Percentiles rank a stretch among this genome's conserved stretches.
phyloP scores from a whole-genome alignment of 2,329 filamentous ascomycete genomes.

The Raffaelea ambrosiae region DNA sequence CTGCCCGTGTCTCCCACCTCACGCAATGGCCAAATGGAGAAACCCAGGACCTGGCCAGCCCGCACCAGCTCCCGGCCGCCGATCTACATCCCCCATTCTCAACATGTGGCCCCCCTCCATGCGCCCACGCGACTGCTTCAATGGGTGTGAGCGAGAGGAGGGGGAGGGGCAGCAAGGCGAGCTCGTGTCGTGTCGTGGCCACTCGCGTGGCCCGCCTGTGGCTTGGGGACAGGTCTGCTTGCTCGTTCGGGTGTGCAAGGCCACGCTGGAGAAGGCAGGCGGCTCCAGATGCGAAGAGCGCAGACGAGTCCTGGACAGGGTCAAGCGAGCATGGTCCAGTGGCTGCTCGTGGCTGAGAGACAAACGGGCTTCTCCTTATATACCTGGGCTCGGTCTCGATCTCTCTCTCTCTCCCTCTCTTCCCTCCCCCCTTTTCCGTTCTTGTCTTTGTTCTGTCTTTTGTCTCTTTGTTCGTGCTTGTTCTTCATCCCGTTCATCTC shows the following conservation, averaged over 20 bases:
- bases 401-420: not conserved
- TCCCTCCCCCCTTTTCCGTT: not conserved
- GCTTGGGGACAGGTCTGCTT: no score
- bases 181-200: not conserved
- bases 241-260: no score
- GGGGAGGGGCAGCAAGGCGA: not conserved
- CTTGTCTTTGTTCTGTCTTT: not conserved
- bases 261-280: no score
- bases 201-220: not conserved
- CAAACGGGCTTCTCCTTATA: conserved; percentile 5
- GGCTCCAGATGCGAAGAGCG: no score
- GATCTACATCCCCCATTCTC: not conserved
- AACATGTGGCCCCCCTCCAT: not conserved
- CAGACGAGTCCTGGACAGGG: not conserved
- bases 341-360: conserved; percentile 6
- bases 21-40: no score
- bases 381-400: conserved; percentile 1
- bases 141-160: not conserved
- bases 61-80: no score
- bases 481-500: not conserved
- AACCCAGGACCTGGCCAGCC: no score
- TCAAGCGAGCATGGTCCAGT: conserved; percentile 8
- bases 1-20: no score
- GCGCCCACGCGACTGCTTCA: not conserved
- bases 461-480: conserved; percentile 2